A percentile compares a stretch with the other conserved stretches of the same genome.
Conservation (phyloP, 768 basidiomycete genomes). For the Hygrophoropsis aurantiaca region DNA sequence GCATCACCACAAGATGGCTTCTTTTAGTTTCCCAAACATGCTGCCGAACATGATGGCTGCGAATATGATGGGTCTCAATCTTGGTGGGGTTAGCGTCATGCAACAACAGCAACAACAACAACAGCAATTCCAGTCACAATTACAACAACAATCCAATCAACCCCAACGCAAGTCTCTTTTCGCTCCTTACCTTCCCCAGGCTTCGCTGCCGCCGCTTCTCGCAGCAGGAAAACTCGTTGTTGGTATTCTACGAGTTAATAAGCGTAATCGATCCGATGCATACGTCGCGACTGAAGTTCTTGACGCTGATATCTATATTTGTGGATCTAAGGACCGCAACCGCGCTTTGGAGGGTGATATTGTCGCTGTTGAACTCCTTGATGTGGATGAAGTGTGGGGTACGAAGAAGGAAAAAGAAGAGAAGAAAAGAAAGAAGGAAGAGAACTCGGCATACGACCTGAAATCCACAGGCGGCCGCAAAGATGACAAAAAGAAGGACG, state of each 20-base stretch:
- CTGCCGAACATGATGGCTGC: constrained; percentile 96
- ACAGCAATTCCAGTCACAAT: constrained; percentile 86
- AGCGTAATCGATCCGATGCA: constrained; percentile 96
- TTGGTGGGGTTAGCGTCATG: constrained; percentile 79
- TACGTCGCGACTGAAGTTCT: constrained; percentile 98
- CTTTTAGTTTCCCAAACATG: constrained; percentile 98
- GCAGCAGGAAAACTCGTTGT: constrained; percentile 97
- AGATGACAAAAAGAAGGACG: constrained; percentile 99
- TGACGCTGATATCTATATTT: constrained; percentile 98
- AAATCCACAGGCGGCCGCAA: constrained; percentile 74
- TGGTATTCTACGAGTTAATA: constrained; percentile 95
- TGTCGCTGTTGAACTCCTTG: constrained; percentile 94
- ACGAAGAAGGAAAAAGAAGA: constrained; percentile 99
- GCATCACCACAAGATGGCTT: constrained; percentile 95
- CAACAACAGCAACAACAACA: constrained; percentile 83
- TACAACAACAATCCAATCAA: constrained; percentile 88
- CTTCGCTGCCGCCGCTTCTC: constrained; percentile 92
- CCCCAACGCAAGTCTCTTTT: constrained; percentile 98
- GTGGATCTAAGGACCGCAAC: constrained; percentile 98
- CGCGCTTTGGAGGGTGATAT: constrained; percentile 98
- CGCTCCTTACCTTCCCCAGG: constrained; percentile 97
- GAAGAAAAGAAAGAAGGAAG: constrained; percentile 99
- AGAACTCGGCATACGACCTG: constrained; percentile 92
- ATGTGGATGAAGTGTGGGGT: constrained; percentile 97
- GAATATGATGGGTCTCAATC: constrained; percentile 89